Base-by-base conservation (phyloP, 148 eudicot genomes). In the Amaranthus palmeri region DNA sequence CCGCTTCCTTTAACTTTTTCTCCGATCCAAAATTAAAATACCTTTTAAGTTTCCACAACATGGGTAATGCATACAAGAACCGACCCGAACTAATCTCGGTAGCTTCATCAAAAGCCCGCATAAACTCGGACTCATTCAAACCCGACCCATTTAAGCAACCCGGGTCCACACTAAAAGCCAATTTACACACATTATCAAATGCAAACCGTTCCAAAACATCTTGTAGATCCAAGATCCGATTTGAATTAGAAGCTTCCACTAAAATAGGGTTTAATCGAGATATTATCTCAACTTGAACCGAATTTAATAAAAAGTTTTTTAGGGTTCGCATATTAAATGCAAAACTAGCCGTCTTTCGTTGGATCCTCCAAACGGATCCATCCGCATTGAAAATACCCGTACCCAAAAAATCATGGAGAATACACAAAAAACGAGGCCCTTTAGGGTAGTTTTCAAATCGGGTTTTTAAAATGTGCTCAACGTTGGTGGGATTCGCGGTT, bases 121-220 rank as follows among this genome's bases (percentile, higher is more conserved):
- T 90, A 75, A 92, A 92, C 67, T 83, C 87, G 0, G 54, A 73
- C 18, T 80, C 87, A 2, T 60, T 72, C 3, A 81, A 81, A 0
- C 76, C 83, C 6, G 82, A 80, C 4, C 74, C 83, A 2, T 82
- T 79, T 4, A 92, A 76, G 54, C 96, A 89, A 48, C 80, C 85
- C 7, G 97, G 97, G 73, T 92, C 97, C 3, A 89, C 85, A 70
- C 88, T 85, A 48, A 92, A 89, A 0, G 97, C 90, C 25, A 89
- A 59, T 61, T 85, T 87, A 65, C 92, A 89, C 0, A 83, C 83
- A 74, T 86, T 86, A 59, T 86, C 87, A 63, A 86, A 86, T 15
- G 87, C 80, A 54, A 86, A 84, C 65, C 72, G 72, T 49, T 79
- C 83, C 0, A 86, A 42, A 6, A 80, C 75, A 44, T 86, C 84